Conservation (phyloP, 2,329 filamentous ascomycete genomes). For the Diplocarpon rosae region DNA sequence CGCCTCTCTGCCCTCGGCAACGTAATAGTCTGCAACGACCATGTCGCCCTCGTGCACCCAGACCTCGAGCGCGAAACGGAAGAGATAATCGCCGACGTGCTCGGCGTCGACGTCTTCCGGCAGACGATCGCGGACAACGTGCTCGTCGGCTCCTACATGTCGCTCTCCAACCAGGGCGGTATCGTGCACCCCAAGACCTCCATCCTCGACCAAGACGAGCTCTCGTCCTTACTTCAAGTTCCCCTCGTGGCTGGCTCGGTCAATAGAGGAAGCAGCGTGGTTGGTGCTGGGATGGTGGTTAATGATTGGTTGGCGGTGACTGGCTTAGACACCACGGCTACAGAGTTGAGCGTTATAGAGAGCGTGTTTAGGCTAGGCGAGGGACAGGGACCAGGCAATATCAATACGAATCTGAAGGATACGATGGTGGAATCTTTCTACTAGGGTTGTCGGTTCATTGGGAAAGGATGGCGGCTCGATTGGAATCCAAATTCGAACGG, state of each 20-base stretch:
- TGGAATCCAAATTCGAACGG: no score
- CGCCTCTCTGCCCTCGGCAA: constrained; percentile 90
- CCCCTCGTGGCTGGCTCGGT: constrained; percentile 89
- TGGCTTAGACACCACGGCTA: constrained; percentile 90
- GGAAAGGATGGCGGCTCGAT: neutral
- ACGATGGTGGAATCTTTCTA: constrained; percentile 99
- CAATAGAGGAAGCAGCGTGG: constrained; percentile 85
- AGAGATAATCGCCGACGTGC: constrained; percentile 92
- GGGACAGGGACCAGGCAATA: constrained; percentile 65
- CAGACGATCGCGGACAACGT: constrained; percentile 98
- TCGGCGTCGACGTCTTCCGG: constrained; percentile 80
- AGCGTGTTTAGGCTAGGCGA: constrained; percentile 91
- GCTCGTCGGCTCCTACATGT: constrained; percentile 93
- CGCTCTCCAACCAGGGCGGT: constrained; percentile 87
- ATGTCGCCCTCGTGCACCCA: constrained; percentile 91
- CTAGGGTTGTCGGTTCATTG: constrained; percentile 35
- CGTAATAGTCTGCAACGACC: constrained; percentile 93
- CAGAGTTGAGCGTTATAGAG: constrained; percentile 92
- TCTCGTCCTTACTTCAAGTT: constrained; percentile 85
- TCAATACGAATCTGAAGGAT: constrained; percentile 84
- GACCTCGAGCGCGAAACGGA: constrained; percentile 96
- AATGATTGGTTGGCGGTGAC: constrained; percentile 97
- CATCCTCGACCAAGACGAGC: constrained; percentile 96
- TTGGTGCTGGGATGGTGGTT: constrained; percentile 94
- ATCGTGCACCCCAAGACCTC: constrained; percentile 95